Conservation (phyloP, 2,329 filamentous ascomycete genomes). For the Lasiodiplodia hormozganensis region DNA sequence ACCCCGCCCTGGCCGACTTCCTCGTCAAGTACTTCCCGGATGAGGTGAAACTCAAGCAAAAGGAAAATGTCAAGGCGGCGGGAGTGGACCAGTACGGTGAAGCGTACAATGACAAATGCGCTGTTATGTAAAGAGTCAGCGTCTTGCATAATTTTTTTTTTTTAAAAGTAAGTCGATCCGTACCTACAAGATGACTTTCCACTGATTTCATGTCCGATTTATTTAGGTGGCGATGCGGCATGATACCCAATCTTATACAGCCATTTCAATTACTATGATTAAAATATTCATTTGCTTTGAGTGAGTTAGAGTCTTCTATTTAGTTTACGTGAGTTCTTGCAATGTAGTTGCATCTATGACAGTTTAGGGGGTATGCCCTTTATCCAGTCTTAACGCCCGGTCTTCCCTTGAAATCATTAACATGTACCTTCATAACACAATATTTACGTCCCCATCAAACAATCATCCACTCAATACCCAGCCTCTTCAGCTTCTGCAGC, state of each 20-base stretch:
- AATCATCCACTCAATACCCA: constrained; percentile 31
- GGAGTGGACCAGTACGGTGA: constrained; percentile 75
- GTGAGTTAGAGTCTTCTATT: background rate
- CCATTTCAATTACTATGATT: background rate
- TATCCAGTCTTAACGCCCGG: background rate
- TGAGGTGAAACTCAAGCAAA: constrained; percentile 66
- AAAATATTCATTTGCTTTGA: background rate
- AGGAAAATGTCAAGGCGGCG: constrained; percentile 77
- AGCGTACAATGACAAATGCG: constrained; percentile 66
- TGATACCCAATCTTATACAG: background rate
- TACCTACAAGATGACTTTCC: background rate
- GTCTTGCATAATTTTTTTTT: background rate
- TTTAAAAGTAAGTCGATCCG: background rate
- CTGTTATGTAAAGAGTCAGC: constrained; percentile 61
- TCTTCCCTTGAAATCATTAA: background rate
- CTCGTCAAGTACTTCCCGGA: constrained; percentile 80
- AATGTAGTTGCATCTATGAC: background rate
- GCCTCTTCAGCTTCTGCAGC: constrained; percentile 23
- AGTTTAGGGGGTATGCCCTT: background rate
- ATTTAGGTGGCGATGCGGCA: background rate
- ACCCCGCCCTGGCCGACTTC: constrained; percentile 71
- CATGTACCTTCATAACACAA: background rate
- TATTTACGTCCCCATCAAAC: constrained; percentile 24
- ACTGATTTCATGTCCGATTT: background rate
- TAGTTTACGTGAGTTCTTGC: background rate